Percentiles rank a stretch among this genome's conserved stretches.
phyloP scores from a whole-genome alignment of 2,329 filamentous ascomycete species.

The Colletotrichum chlorophyti region DNA sequence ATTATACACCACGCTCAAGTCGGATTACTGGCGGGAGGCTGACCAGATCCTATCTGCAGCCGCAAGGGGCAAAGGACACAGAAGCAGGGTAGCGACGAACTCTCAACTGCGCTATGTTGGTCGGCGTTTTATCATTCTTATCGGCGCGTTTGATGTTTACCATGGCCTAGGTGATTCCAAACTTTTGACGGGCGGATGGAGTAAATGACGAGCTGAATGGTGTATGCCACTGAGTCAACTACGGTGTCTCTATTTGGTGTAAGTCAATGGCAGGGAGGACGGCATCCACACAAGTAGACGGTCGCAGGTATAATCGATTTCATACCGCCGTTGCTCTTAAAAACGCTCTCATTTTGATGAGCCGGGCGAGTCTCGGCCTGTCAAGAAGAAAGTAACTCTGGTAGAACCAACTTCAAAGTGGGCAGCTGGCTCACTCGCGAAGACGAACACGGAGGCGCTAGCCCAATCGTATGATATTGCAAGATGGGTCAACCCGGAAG shows the following conservation, averaged over 20 bases:
- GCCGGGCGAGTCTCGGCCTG: slow-evolving; percentile 1
- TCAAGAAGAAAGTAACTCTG: slow-evolving; percentile 5
- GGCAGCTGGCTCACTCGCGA: neutral
- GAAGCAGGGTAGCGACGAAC: slow-evolving; percentile 22
- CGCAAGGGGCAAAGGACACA: slow-evolving; percentile 14
- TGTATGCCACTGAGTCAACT: too few species aligned
- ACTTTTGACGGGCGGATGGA: neutral
- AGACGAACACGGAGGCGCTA: slow-evolving; percentile 1
- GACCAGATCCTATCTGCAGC: slow-evolving; percentile 23
- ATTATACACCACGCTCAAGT: slow-evolving; percentile 7
- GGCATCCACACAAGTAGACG: slow-evolving; percentile 4
- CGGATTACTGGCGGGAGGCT: slow-evolving; percentile 23
- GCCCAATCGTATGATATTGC: neutral
- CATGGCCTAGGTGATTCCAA: slow-evolving; percentile 1
- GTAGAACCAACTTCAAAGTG: neutral
- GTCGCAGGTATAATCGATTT: neutral
- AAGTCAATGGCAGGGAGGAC: neutral
- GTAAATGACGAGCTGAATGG: slow-evolving; percentile 15
- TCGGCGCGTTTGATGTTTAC: slow-evolving; percentile 34
- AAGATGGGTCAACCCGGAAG: slow-evolving; percentile 6
- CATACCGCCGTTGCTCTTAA: neutral
- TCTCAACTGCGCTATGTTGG: slow-evolving; percentile 14
- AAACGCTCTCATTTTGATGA: slow-evolving; percentile 1
- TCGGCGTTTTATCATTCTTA: slow-evolving; percentile 27
- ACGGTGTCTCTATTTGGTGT: neutral